A percentile compares a stretch with the other conserved stretches of the same genome.
Conservation (phyloP, 2,329 filamentous ascomycete species). For the Phialophora tarda region DNA sequence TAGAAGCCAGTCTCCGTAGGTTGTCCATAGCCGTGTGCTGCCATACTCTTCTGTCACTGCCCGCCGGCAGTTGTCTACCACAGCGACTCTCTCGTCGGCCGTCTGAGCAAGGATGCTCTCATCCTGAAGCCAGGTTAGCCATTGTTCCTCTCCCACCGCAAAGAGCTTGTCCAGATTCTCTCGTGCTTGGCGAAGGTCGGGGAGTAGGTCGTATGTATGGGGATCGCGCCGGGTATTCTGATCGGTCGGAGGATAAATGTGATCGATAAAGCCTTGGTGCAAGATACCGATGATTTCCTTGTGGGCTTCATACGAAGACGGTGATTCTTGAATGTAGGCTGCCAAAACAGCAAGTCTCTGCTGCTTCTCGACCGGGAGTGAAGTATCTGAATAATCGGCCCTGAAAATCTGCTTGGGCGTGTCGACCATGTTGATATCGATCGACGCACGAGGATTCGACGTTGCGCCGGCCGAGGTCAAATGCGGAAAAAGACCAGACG, state of each 20-base stretch:
- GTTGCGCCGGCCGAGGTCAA: slow-evolving; percentile 31
- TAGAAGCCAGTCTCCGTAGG: slow-evolving; percentile 66
- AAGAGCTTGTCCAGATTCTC: slow-evolving; percentile 67
- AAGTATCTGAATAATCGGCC: slow-evolving; percentile 50
- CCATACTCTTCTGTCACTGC: slow-evolving; percentile 66
- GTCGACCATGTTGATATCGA: slow-evolving; percentile 54
- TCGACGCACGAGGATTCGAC: slow-evolving; percentile 46
- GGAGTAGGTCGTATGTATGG: slow-evolving; percentile 53
- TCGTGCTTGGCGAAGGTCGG: slow-evolving; percentile 55
- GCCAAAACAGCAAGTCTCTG: slow-evolving; percentile 50
- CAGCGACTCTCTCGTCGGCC: slow-evolving; percentile 62
- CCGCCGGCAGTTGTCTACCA: slow-evolving; percentile 65
- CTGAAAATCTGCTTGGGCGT: slow-evolving; percentile 48
- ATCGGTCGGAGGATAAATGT: slow-evolving; percentile 52
- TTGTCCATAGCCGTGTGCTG: slow-evolving; percentile 66
- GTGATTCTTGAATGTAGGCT: slow-evolving; percentile 52
- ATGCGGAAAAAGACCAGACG: slow-evolving; percentile 26
- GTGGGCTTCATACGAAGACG: slow-evolving; percentile 55
- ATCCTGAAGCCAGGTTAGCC: slow-evolving; percentile 68
- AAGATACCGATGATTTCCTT: slow-evolving; percentile 54
- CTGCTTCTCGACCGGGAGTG: slow-evolving; percentile 50
- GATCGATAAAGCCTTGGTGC: slow-evolving; percentile 54
- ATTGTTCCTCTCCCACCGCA: slow-evolving; percentile 67
- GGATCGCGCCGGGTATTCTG: slow-evolving; percentile 54
- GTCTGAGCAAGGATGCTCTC: slow-evolving; percentile 63